Conservation (phyloP, 495 filamentous ascomycete species). For the Aspergillus sparsus region DNA sequence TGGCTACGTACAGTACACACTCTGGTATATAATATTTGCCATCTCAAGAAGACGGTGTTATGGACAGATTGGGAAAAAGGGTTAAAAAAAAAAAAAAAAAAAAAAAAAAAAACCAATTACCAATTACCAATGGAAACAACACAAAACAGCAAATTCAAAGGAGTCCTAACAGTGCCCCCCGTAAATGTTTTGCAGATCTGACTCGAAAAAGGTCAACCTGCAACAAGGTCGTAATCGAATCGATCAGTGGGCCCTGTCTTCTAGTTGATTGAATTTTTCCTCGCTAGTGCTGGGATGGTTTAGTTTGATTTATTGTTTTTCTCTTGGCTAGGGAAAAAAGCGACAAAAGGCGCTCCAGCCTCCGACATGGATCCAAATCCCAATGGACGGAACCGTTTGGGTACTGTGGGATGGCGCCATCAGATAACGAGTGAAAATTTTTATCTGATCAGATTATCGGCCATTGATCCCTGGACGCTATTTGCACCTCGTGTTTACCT, state of each 20-base stretch:
- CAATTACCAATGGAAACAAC: constrained; percentile 4
- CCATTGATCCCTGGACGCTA: constrained; percentile 2
- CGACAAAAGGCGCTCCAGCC: not conserved
- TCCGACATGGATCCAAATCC: constrained; percentile 7
- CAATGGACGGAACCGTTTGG: constrained; percentile 6
- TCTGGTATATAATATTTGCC: too few species aligned
- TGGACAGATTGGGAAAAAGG: too few species aligned
- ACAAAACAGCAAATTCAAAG: not conserved
- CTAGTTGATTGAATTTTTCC: not conserved
- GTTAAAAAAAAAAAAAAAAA: constrained; percentile 5
- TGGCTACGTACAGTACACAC: too few species aligned
- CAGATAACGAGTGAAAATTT: constrained; percentile 31
- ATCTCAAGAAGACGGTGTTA: too few species aligned
- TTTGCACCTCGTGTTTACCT: constrained; percentile 4
- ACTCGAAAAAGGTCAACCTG: not conserved
- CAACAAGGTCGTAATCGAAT: constrained; percentile 10
- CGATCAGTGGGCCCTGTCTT: constrained; percentile 15
- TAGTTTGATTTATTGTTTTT: not conserved
- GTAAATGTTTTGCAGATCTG: not conserved
- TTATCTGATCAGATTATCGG: constrained; percentile 35
- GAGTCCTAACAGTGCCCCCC: not conserved
- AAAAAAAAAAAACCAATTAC: not conserved
- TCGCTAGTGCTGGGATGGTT: not conserved
- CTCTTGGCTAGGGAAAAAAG: not conserved
- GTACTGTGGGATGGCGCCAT: constrained; percentile 27